Conservation (phyloP, 306 rosid genomes). For the Trifolium dubium region DNA sequence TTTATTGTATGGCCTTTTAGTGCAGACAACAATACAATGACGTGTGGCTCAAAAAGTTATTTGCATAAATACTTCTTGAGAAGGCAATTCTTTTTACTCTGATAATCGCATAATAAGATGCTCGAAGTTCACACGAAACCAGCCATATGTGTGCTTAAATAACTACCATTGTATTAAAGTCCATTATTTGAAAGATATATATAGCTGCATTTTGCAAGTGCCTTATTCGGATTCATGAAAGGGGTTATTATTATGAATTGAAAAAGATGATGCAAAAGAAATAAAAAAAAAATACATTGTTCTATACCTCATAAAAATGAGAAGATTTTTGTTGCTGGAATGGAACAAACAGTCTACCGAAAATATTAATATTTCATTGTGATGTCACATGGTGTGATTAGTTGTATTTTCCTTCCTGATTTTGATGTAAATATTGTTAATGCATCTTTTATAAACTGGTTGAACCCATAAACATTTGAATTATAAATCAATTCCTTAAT, state of each 20-base stretch:
- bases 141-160: background rate
- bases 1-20: background rate
- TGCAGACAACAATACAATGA: slow-evolving; percentile 10
- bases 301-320: no score
- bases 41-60: background rate
- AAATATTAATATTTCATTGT: slow-evolving; percentile 28
- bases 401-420: slow-evolving; percentile 25
- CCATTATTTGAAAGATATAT: background rate
- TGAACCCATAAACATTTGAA: background rate
- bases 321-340: background rate
- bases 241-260: slow-evolving; percentile 4
- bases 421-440: background rate
- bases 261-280: slow-evolving; percentile 9
- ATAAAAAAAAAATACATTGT: background rate
- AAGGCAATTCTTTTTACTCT: background rate
- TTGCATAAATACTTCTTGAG: slow-evolving; percentile 1
- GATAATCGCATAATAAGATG: slow-evolving; percentile 14
- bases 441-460: slow-evolving; percentile 2
- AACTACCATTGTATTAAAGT: background rate
- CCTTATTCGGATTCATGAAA: background rate
- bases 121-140: background rate
- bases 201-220: background rate
- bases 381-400: slow-evolving; percentile 29
- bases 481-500: slow-evolving; percentile 24
- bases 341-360: background rate